Base-by-base conservation (phyloP, 805 yeast genomes). In the Saturnispora ahearnii region DNA sequence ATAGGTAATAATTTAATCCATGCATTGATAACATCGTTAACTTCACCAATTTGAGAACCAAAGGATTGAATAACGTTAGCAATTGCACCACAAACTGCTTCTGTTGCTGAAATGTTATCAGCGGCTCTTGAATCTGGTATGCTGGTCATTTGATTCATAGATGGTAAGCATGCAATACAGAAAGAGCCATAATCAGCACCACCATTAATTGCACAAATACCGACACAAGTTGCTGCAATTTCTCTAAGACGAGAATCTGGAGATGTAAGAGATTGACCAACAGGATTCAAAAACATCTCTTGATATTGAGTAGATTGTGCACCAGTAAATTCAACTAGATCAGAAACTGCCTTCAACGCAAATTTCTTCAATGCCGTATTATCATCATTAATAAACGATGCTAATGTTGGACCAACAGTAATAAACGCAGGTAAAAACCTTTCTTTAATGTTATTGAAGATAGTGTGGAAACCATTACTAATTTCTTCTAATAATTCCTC, bases 401-500 rank as follows among this genome's bases (percentile, higher is more conserved):
- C 74, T 12, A 87, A 65, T 1, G 82, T 71, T 30, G 90, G 86
- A 56, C 82, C 73, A 53, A 88, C 61, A 3, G 68, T 62, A 62
- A 82, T 84, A 67, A 86, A 85, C 4, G 78, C 76, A 11, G 81
- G 78, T 49, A 87, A 62, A 64, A 85, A 87, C 50, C 70, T 70
- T 5, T 72, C 66, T 55, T 78, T 76, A 22, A 78, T 71, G 40
- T 77, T 74, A 63, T 79, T 83, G 74, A 91, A 84, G 15, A 88
- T 72, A 0, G 84, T 73, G 7, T 84, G 74, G 36, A 93, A 65
- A 1, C 84, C 81, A 62, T 84, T 85, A 63, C 84, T 86, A 55
- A 89, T 79, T 62, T 91, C 96, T 59, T 88, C 95, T 46, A 89
- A 68, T 43, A 93, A 70, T 61, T 90, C 96, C 62, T 89, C 97